Conservation (phyloP, 495 filamentous ascomycete genomes). For the Lophium mytilinum region DNA sequence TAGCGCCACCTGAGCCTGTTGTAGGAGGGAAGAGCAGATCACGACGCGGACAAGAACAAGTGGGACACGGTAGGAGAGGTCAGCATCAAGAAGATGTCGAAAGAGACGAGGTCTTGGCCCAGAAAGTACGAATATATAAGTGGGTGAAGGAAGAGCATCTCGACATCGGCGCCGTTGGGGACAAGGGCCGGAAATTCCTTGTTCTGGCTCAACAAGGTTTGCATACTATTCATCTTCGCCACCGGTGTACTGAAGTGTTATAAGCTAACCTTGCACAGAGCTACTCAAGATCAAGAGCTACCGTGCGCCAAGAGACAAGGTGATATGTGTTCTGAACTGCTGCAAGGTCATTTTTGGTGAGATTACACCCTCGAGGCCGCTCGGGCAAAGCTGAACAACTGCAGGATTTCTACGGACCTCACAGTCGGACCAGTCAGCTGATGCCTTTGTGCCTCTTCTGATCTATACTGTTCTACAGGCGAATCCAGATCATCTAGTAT, state of each 20-base stretch:
- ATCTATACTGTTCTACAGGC: slow-evolving; percentile 94
- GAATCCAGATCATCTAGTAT: slow-evolving; percentile 90
- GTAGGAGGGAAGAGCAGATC: slow-evolving; percentile 60
- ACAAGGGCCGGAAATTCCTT: slow-evolving; percentile 79
- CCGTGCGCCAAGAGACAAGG: slow-evolving; percentile 90
- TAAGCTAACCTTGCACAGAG: slow-evolving; percentile 43
- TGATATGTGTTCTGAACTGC: slow-evolving; percentile 96
- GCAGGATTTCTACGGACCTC: slow-evolving; percentile 81
- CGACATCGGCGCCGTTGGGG: slow-evolving; percentile 80
- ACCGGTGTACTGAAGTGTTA: too few species aligned
- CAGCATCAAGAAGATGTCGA: slow-evolving; percentile 99
- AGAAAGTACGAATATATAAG: slow-evolving; percentile 92
- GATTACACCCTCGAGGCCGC: neutral
- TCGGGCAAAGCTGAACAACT: neutral
- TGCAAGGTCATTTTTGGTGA: slow-evolving; percentile 97
- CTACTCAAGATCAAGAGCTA: slow-evolving; percentile 93
- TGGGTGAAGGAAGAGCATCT: slow-evolving; percentile 93
- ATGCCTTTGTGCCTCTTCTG: slow-evolving; percentile 89
- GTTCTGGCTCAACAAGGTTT: slow-evolving; percentile 78
- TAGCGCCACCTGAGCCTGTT: slow-evolving; percentile 69
- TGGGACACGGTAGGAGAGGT: slow-evolving; percentile 76
- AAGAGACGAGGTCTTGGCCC: slow-evolving; percentile 84
- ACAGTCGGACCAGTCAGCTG: slow-evolving; percentile 87
- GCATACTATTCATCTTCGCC: slow-evolving; percentile 11
- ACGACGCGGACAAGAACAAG: slow-evolving; percentile 56